These are phyloP conservation scores for Candida chauliodis DNA, from an alignment of 805 yeast genomes.

Conservation along the genomic window DNA sequence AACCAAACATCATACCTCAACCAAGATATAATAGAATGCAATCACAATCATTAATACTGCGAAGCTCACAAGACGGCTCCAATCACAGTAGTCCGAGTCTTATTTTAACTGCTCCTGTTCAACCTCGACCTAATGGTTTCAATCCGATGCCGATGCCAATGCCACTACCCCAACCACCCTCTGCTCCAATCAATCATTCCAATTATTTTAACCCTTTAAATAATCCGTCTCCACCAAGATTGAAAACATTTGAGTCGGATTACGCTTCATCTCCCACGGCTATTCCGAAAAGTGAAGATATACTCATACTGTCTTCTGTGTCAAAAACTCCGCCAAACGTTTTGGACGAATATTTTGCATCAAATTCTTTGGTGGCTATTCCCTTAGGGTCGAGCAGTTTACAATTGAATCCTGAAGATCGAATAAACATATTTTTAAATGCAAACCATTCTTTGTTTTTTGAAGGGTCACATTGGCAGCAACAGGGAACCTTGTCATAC, in stretches of 20 bases:
- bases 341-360: slow-evolving; percentile 3
- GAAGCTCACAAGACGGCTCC: slow-evolving; percentile 1
- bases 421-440: slow-evolving; percentile 28
- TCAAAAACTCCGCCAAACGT: slow-evolving; percentile 1
- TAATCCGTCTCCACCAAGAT: slow-evolving; percentile 1
- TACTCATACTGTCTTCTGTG: neutral
- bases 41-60: neutral
- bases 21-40: neutral
- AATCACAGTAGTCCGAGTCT: slow-evolving; percentile 2
- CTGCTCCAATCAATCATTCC: neutral
- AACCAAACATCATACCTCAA: neutral
- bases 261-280: too few species aligned
- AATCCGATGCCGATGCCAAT: slow-evolving; percentile 1
- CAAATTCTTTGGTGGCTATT: slow-evolving; percentile 20
- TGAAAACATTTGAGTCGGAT: slow-evolving; percentile 2
- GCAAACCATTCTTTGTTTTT: slow-evolving; percentile 33
- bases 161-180: slow-evolving; percentile 3
- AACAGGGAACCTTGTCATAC: slow-evolving; percentile 38
- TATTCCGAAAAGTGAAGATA: neutral
- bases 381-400: slow-evolving; percentile 36
- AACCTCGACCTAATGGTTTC: neutral
- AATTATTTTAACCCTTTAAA: neutral
- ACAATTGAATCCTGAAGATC: slow-evolving; percentile 30
- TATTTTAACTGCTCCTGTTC: neutral
- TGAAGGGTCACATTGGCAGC: slow-evolving; percentile 38